Evolutionary conservation across 768 basidiomycete species (phyloP), one percentile per base, ranked within the genome.

Genomic region (Lactarius sanguifluus): DNA sequence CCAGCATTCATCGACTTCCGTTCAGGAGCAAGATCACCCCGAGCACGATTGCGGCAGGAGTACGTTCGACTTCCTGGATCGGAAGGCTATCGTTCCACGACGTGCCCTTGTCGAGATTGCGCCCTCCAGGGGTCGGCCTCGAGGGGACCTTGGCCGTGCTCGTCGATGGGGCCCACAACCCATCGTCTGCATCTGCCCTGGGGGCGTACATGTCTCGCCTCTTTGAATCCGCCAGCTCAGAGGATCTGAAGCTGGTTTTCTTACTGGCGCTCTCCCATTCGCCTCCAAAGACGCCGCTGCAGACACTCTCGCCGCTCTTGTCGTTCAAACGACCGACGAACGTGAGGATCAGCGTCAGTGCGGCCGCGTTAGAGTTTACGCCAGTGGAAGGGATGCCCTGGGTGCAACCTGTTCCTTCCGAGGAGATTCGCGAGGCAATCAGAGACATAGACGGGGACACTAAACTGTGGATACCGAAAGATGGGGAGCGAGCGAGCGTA

Each of bases 81-180:
- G 96, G 96, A 5, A 80, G 96, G 61, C 83, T 98, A 15, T 89
- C 90, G 1, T 97, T 89, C 76, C 85, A 86, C 67, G 68, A 71
- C 3, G 52, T 83, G 67, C 72, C 70, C 64, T 66, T 62, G 69
- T 61, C 65, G 32, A 70, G 28, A 41, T 61, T n/a, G 32, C 45
- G 40, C 40, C n/a, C 30, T 28, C 20, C 7, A 38, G 9, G 57
- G 12, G 40, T 62, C 34, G 57, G 59, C 12, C 18, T 12, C 12
- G 41, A 59, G 23, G 60, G 50, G 57, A 56, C 67, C 20, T 69
- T 83, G 9, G 76, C 75, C 25, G 70, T 96, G 15, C 82, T 98
- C 13, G 90, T 89, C 5, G 97, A 99, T 72, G 97, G 97, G 3
- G 96, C 97, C 0, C 97, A 98, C 75, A 99, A 98, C 74, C 78